phyloP scores from a whole-genome alignment of 306 rosid species.

The Rosa persica region DNA sequence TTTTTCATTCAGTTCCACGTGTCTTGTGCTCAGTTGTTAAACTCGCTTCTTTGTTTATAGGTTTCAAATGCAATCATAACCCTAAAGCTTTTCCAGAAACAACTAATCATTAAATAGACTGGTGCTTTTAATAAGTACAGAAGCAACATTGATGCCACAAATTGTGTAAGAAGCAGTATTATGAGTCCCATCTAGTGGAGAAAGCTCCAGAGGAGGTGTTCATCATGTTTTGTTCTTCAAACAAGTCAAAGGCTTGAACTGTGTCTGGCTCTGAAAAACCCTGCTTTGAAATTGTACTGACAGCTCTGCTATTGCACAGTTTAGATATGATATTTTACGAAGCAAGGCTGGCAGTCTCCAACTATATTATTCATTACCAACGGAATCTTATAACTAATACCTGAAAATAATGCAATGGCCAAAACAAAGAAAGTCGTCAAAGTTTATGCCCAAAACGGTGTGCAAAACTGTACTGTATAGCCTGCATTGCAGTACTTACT shows the following conservation, averaged over 20 bases:
- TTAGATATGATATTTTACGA: not conserved
- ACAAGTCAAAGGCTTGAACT: not conserved
- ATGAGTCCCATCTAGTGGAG: constrained; percentile 8
- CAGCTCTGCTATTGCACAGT: not conserved
- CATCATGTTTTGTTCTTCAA: not conserved
- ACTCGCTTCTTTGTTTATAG: not conserved
- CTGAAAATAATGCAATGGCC: not conserved
- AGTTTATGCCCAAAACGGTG: not conserved
- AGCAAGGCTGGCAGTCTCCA: not conserved
- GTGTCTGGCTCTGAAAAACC: not conserved
- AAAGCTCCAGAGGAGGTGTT: not conserved
- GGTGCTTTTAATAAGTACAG: constrained; percentile 1
- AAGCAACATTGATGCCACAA: constrained; percentile 16
- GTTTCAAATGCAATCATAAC: not conserved
- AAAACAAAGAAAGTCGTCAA: not conserved
- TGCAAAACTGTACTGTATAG: not conserved
- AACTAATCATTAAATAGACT: not conserved
- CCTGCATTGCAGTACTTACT: not conserved
- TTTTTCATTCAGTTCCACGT: too few relatives aligned
- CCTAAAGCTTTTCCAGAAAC: not conserved
- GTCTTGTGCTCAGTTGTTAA: not conserved
- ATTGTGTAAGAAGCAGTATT: not conserved
- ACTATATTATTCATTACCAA: not conserved
- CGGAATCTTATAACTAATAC: not conserved
- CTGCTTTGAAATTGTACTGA: not conserved